Evolutionary conservation across 2,329 filamentous ascomycete species (phyloP).

Genomic region (Thielaviopsis punctulata): DNA sequence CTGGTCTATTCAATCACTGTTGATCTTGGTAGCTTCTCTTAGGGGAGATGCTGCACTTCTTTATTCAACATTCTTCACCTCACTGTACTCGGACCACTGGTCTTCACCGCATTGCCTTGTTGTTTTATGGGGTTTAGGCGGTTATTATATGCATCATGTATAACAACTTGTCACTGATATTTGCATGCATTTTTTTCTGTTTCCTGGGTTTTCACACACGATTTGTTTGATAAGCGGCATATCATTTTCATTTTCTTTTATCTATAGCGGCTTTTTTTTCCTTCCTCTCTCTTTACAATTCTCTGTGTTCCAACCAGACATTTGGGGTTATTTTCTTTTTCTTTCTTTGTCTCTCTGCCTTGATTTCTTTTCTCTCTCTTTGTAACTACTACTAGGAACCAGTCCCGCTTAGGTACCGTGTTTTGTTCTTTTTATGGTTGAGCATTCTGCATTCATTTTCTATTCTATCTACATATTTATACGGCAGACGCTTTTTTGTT

Average conservation of each 20-base stretch:
- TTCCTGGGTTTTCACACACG: not conserved
- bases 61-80: constrained; percentile 26
- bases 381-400: not conserved
- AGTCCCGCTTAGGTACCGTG: not conserved
- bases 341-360: not conserved
- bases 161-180: constrained; percentile 1
- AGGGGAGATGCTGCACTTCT: constrained; percentile 32
- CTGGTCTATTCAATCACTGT: not conserved
- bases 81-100: not conserved
- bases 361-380: not conserved
- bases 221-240: not conserved
- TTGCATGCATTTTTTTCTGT: not conserved
- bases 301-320: not conserved
- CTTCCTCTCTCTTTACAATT: not conserved
- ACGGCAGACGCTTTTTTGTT: not conserved
- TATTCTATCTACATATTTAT: not conserved
- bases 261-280: not conserved
- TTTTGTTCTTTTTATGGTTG: not conserved
- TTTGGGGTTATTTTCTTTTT: not conserved
- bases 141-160: not conserved
- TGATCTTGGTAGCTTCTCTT: constrained; percentile 33
- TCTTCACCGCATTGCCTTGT: not conserved
- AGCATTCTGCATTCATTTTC: not conserved
- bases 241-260: not conserved
- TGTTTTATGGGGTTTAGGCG: not conserved